Evolutionary conservation across 208 protist genomes (phyloP), one percentile per base, ranked within the genome.

Genomic region (Vickermania spadyakhi): DNA sequence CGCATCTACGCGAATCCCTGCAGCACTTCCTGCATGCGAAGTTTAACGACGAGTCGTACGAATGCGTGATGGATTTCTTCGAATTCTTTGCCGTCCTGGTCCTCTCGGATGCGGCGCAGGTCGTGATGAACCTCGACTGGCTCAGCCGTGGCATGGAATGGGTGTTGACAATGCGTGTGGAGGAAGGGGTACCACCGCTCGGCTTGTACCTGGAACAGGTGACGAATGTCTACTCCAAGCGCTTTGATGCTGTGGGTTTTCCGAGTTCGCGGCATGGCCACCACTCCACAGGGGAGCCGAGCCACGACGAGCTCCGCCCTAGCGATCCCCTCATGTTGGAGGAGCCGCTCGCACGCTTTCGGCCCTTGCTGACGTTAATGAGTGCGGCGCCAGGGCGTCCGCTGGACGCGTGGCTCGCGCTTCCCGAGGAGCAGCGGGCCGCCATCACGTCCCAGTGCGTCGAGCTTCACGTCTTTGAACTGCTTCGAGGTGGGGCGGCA

Each of bases 81-180:
- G 50, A 58, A 11, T 91, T 82, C 65, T 94, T 79, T 80, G 75
- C 81, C 4, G 68, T 81, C 52, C 70, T 88, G 56, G 72, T 89
- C 42, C 70, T 77, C 2, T 84, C 79, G 31, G 83, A 94, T 72
- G 25, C 56, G 28, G 64, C 51, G 4, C 75, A 83, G 21, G 50
- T 65, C 22, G 64, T 94, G 25, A 69, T 89, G 21, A 73, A 85
- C 28, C 81, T 89, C 52, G 73, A 84, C 41, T 60, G 89, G 52
- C 72, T 90, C 31, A 86, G 90, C 61, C 77, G 81, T 25, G 83
- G 70, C 0, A 58, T 94, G 25, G 65, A 77, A 3, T 54, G 63
- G 42, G 22, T 74, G 51, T 63, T 84, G 25, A 42, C 72, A 5
- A 59, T 74, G 13, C 70, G 74, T 26, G 42, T 18, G 11, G 36